phyloP scores from a whole-genome alignment of 768 basidiomycete genomes.

The Sutorius australiensis region DNA sequence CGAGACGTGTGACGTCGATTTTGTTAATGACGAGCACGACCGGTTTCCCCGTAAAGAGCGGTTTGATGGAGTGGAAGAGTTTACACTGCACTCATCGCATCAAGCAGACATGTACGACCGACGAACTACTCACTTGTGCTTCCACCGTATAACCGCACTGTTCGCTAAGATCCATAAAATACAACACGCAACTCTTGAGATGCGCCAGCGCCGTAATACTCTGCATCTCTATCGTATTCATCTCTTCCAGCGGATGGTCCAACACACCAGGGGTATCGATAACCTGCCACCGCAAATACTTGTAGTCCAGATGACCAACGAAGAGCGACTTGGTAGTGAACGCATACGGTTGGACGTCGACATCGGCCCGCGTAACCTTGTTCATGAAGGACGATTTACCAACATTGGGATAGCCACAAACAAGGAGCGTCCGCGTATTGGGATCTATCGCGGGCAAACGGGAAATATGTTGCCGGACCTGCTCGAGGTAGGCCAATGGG shows the following conservation, averaged over 20 bases:
- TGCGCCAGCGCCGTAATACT: constrained; percentile 98
- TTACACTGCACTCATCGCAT: constrained; percentile 62
- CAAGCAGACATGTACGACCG: neutral
- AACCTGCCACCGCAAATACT: constrained; percentile 99
- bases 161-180: constrained; percentile 98
- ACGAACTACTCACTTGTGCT: constrained; percentile 66
- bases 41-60: constrained; percentile 91
- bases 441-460: constrained; percentile 98
- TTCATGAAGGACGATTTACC: constrained; percentile 99
- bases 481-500: constrained; percentile 95
- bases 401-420: constrained; percentile 99
- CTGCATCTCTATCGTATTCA: constrained; percentile 99
- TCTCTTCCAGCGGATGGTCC: constrained; percentile 97
- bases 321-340: constrained; percentile 99
- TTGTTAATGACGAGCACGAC: constrained; percentile 96
- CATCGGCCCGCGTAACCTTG: constrained; percentile 98
- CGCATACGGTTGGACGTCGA: constrained; percentile 98
- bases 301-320: constrained; percentile 98
- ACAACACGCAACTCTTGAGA: constrained; percentile 88
- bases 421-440: constrained; percentile 93
- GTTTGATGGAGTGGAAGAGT: constrained; percentile 99
- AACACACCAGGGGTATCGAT: constrained; percentile 98
- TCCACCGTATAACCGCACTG: constrained; percentile 98
- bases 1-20: constrained; percentile 86
- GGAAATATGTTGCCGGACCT: constrained; percentile 98